These are phyloP conservation scores for Tricholoma flavovirens DNA, from an alignment of 768 basidiomycete genomes.

Conservation along the genomic window DNA sequence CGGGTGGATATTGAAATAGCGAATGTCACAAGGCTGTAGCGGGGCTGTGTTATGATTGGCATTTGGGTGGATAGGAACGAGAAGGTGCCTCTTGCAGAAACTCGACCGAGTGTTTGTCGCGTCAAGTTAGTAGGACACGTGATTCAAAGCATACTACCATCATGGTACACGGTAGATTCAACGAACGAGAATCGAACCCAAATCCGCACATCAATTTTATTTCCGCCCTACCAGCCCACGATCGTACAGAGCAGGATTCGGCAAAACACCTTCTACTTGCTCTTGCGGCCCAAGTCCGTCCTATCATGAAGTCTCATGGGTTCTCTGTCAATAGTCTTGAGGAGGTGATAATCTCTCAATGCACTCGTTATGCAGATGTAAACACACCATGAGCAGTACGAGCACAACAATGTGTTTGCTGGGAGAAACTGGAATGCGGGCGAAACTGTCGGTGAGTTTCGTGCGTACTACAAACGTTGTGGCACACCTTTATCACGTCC, in stretches of 20 bases:
- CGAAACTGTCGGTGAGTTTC: slow-evolving; percentile 60
- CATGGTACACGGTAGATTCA: slow-evolving; percentile 74
- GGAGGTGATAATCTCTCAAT: slow-evolving; percentile 48
- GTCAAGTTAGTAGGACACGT: too few relatives aligned
- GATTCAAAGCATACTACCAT: too few relatives aligned
- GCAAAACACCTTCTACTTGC: slow-evolving; percentile 70
- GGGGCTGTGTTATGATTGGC: too few relatives aligned
- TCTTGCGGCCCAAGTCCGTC: slow-evolving; percentile 77
- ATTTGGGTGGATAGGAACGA: too few relatives aligned
- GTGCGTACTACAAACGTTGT: background rate
- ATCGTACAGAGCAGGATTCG: slow-evolving; percentile 47
- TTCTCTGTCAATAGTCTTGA: slow-evolving; percentile 75
- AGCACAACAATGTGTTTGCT: slow-evolving; percentile 70
- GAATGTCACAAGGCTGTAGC: too few relatives aligned
- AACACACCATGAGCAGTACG: slow-evolving; percentile 45
- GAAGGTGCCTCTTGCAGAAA: too few relatives aligned
- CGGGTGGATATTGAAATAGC: too few relatives aligned
- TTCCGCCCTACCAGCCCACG: slow-evolving; percentile 40
- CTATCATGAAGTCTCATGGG: slow-evolving; percentile 77
- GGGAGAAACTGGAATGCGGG: slow-evolving; percentile 85
- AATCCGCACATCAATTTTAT: slow-evolving; percentile 79
- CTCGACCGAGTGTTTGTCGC: too few relatives aligned
- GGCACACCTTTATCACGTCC: background rate
- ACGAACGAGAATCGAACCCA: slow-evolving; percentile 65
- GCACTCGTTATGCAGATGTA: background rate